Conservation (phyloP, 129 eudicot genomes). For the Flaveria trinervia region DNA sequence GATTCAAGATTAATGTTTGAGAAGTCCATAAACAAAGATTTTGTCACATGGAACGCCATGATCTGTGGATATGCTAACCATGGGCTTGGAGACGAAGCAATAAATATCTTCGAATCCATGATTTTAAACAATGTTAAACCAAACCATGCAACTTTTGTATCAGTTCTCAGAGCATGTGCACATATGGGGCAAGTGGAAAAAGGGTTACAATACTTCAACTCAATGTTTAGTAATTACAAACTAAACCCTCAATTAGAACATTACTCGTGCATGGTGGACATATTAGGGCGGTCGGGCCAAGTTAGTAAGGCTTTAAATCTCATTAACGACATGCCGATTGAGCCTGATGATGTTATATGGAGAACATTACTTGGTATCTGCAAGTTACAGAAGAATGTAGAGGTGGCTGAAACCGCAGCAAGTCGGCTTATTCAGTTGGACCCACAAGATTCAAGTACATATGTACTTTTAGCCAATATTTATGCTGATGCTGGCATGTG, state of each 20-base stretch:
- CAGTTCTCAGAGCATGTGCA: constrained; percentile 88
- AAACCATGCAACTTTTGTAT: constrained; percentile 83
- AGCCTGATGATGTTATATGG: constrained; percentile 92
- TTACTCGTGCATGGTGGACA: constrained; percentile 87
- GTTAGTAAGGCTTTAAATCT: constrained; percentile 61
- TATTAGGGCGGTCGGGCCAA: constrained; percentile 71
- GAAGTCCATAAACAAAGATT: constrained; percentile 54
- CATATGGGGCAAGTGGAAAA: constrained; percentile 67
- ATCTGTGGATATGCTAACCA: constrained; percentile 77
- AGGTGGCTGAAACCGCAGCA: constrained; percentile 82
- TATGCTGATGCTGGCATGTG: constrained; percentile 91
- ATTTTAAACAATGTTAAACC: constrained; percentile 53
- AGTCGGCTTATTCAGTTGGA: constrained; percentile 56
- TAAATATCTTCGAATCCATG: constrained; percentile 68
- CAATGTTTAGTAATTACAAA: constrained; percentile 52
- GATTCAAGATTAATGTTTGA: constrained; percentile 64
- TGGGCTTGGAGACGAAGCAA: constrained; percentile 68
- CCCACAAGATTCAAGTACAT: constrained; percentile 79
- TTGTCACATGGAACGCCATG: constrained; percentile 82
- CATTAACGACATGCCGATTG: constrained; percentile 70
- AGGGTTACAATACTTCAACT: constrained; percentile 61
- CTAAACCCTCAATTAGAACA: constrained; percentile 79
- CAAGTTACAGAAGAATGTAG: constrained; percentile 76
- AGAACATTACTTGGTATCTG: constrained; percentile 79
- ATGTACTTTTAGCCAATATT: constrained; percentile 69